Conservation (phyloP, 2,329 filamentous ascomycete species). For the Cladobotryum mycophilum region DNA sequence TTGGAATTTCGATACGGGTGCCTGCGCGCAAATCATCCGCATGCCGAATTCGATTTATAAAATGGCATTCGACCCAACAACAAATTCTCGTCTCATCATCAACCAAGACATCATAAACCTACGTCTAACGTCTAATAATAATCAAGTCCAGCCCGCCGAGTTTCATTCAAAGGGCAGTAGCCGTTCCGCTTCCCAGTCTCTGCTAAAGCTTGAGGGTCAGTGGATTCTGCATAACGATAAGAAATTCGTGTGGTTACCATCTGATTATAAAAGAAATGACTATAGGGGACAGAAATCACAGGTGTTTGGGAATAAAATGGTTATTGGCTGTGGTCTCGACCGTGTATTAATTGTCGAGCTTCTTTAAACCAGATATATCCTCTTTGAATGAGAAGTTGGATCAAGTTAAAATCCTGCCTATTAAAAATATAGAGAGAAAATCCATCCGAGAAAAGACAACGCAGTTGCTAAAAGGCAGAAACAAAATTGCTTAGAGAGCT, state of each 20-base stretch:
- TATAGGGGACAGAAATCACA: too few species aligned
- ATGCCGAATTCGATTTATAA: neutral
- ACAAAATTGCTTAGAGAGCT: too few species aligned
- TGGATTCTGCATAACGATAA: neutral
- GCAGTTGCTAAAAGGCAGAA: too few species aligned
- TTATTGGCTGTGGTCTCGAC: neutral
- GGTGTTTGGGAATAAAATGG: neutral
- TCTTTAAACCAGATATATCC: too few species aligned
- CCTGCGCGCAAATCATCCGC: neutral
- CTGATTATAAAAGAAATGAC: neutral
- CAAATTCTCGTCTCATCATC: neutral
- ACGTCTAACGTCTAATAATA: neutral
- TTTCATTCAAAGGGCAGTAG: neutral
- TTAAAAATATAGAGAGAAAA: too few species aligned
- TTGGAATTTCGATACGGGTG: neutral
- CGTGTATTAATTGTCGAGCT: neutral
- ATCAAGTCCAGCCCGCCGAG: neutral
- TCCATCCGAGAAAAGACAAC: too few species aligned
- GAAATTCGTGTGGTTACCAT: neutral
- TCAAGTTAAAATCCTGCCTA: too few species aligned
- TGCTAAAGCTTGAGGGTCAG: neutral
- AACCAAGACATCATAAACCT: neutral
- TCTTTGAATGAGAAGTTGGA: too few species aligned
- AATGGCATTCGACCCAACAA: neutral
- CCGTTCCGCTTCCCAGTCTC: neutral